These are phyloP conservation scores for Deuterostichococcus epilithicus DNA, from an alignment of 139 green algal genomes.

Conservation along the genomic window DNA sequence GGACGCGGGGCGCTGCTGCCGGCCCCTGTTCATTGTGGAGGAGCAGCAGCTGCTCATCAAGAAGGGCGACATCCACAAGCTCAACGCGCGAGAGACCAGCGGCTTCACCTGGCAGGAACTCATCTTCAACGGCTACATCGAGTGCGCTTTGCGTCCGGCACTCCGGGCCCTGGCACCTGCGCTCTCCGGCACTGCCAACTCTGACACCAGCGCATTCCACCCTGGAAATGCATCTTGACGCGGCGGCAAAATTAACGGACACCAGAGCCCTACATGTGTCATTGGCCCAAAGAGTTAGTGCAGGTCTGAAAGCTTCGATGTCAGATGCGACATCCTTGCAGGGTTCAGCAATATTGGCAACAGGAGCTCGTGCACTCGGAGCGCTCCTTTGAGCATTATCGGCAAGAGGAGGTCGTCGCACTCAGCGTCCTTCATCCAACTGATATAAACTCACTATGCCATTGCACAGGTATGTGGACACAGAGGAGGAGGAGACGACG, in stretches of 20 bases:
- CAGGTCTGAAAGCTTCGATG: too few relatives aligned
- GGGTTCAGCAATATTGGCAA: neutral
- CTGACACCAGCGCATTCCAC: neutral
- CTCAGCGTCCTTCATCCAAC: neutral
- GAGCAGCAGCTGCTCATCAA: constrained; percentile 78
- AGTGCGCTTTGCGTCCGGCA: constrained; percentile 69
- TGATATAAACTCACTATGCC: neutral
- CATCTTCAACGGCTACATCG: constrained; percentile 58
- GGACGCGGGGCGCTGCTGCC: constrained; percentile 78
- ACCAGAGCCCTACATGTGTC: too few relatives aligned
- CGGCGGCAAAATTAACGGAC: too few relatives aligned
- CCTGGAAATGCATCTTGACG: too few relatives aligned
- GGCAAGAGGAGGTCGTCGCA: neutral
- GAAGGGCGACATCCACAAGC: constrained; percentile 71
- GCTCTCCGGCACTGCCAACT: neutral
- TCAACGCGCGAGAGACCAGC: constrained; percentile 37
- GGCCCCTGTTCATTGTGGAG: constrained; percentile 93
- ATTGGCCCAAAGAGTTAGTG: too few relatives aligned
- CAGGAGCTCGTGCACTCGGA: neutral
- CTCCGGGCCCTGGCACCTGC: neutral
- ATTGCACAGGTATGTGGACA: constrained; percentile 56
- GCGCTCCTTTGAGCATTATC: neutral
- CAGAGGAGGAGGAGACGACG: constrained; percentile 95
- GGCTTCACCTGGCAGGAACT: constrained; percentile 56
- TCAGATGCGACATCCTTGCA: too few relatives aligned